These are phyloP conservation scores for Eurotiales sp. DNA, from an alignment of 2,329 filamentous ascomycete genomes.

Conservation along the genomic window DNA sequence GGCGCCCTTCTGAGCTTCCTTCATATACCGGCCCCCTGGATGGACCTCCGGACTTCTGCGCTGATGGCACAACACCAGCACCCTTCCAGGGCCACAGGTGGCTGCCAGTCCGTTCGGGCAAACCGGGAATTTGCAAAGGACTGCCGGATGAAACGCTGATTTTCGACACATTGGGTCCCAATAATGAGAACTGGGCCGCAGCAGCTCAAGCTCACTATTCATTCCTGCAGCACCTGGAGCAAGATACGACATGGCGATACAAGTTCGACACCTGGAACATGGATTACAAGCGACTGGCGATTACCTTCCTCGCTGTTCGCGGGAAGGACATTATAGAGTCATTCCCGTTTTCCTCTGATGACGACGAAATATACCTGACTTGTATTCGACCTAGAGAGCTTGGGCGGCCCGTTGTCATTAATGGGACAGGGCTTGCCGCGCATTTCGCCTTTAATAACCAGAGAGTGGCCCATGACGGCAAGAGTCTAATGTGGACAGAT, in stretches of 20 bases:
- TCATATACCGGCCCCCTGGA: not conserved
- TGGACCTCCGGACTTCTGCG: not conserved
- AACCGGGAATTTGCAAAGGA: not conserved
- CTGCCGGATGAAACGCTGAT: not conserved
- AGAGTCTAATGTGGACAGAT: constrained; percentile 1
- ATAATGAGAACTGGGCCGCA: constrained; percentile 1
- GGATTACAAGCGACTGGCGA: not conserved
- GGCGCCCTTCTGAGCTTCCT: not conserved
- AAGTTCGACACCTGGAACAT: constrained; percentile 3
- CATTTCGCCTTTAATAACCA: constrained; percentile 1
- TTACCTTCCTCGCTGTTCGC: constrained; percentile 3
- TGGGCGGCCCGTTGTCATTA: not conserved
- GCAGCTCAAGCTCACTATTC: constrained; percentile 5
- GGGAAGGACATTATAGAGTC: not conserved
- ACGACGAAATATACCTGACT: not conserved
- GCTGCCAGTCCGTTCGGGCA: not conserved
- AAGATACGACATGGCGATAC: constrained; percentile 2
- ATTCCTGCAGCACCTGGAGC: constrained; percentile 2
- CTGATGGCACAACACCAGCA: constrained; percentile 2
- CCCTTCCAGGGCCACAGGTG: not conserved
- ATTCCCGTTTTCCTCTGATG: not conserved
- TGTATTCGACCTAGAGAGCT: constrained; percentile 2
- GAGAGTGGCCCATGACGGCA: not conserved
- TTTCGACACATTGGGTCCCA: not conserved
- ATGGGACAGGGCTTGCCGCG: constrained; percentile 1